Conservation (phyloP, 1,139 yeast genomes). For the Saccharomycopsis hybrid region DNA sequence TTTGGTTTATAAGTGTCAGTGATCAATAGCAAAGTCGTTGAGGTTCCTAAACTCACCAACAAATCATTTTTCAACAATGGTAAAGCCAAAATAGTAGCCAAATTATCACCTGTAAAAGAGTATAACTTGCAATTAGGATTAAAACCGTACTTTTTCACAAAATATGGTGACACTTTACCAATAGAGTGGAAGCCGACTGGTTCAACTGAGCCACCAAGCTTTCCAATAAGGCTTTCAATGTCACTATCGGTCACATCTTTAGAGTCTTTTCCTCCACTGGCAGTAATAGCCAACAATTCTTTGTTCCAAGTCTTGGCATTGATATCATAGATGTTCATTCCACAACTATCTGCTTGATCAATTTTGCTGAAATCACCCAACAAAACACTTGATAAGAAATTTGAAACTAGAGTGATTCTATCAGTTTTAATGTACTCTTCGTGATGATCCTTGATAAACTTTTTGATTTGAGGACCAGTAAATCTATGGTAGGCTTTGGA, state of each 20-base stretch:
- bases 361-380: conserved; percentile 57
- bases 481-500: conserved; percentile 86
- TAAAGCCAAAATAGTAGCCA: conserved; percentile 80
- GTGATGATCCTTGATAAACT: conserved; percentile 52
- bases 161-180: conserved; percentile 52
- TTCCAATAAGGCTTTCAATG: conserved; percentile 24
- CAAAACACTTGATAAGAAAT: conserved; percentile 67
- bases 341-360: conserved; percentile 87
- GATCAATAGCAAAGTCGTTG: conserved; percentile 77
- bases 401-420: conserved; percentile 69
- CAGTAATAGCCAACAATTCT: conserved; percentile 37
- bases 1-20: conserved; percentile 77
- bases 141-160: conserved; percentile 59
- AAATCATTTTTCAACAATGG: conserved; percentile 75
- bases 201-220: conserved; percentile 24
- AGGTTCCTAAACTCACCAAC: conserved; percentile 78
- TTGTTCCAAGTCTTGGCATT: conserved; percentile 45
- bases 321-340: conserved; percentile 81
- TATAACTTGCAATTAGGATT: conserved; percentile 46
- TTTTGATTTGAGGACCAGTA: conserved; percentile 85
- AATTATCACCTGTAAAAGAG: conserved; percentile 83
- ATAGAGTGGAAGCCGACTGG: conserved; percentile 37
- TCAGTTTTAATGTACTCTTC: conserved; percentile 49
- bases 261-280: conserved; percentile 27
- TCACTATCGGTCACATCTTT: conserved; percentile 27